These are phyloP conservation scores for Argentina anserina DNA, from an alignment of 306 rosid species.

Conservation along the genomic window DNA sequence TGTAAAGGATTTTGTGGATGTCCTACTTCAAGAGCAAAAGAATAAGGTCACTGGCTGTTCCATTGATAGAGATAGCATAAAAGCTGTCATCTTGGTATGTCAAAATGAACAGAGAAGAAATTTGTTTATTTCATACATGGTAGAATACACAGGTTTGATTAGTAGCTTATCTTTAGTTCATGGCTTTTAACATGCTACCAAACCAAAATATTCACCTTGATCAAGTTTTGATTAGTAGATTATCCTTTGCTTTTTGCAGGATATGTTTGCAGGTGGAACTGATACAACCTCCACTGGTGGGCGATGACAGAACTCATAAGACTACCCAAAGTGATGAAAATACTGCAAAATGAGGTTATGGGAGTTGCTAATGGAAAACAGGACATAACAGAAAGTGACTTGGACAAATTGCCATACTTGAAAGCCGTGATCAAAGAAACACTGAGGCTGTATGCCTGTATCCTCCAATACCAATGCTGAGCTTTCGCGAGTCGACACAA, in stretches of 20 bases:
- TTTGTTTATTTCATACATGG: too few relatives aligned
- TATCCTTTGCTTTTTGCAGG: slow-evolving; percentile 16
- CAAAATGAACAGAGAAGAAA: not conserved
- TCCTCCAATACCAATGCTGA: slow-evolving; percentile 37
- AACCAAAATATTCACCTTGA: not conserved
- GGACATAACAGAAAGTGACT: slow-evolving; percentile 32
- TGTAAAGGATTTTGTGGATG: not conserved
- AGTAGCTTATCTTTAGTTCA: too few relatives aligned
- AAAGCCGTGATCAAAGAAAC: slow-evolving; percentile 46
- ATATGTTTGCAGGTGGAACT: slow-evolving; percentile 48
- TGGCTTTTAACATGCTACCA: too few relatives aligned
- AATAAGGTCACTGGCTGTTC: slow-evolving; percentile 32
- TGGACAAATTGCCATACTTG: slow-evolving; percentile 34
- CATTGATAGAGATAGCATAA: slow-evolving; percentile 31
- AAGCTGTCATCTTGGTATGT: slow-evolving; percentile 49
- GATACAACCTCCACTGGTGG: slow-evolving; percentile 32
- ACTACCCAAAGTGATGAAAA: slow-evolving; percentile 18
- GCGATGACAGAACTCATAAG: too few relatives aligned
- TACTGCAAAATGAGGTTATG: not conserved
- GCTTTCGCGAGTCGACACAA: slow-evolving; percentile 19
- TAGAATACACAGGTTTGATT: too few relatives aligned
- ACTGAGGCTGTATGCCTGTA: slow-evolving; percentile 31
- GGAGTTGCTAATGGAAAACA: slow-evolving; percentile 21
- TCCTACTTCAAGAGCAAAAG: slow-evolving; percentile 35
- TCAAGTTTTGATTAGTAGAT: not conserved